Percentiles rank a stretch among this genome's conserved stretches.
These are phyloP conservation scores for Annulohypoxylon moriforme DNA, from an alignment of 495 filamentous ascomycete species.

Conservation along the genomic window DNA sequence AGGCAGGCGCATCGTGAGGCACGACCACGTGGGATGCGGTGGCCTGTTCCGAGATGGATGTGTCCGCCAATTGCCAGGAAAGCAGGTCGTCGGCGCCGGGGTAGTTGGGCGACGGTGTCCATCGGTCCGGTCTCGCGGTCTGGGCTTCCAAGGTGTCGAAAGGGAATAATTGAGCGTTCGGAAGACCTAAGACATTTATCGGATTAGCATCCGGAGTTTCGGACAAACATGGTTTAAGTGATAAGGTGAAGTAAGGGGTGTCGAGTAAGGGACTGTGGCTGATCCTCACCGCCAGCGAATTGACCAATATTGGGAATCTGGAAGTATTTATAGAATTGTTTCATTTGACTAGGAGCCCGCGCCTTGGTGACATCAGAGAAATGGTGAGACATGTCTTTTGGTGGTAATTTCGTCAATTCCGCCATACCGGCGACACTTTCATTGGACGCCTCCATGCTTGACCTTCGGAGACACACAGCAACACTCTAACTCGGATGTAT, in stretches of 20 bases:
- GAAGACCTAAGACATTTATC: slow-evolving; percentile 67
- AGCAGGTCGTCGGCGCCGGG: slow-evolving; percentile 53
- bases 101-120: slow-evolving; percentile 71
- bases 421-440: slow-evolving; percentile 33
- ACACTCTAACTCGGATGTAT: not conserved
- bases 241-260: too few species aligned
- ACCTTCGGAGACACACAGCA: not conserved
- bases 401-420: slow-evolving; percentile 59
- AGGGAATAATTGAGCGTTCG: slow-evolving; percentile 83
- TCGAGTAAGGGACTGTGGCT: not conserved
- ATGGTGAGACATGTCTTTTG: slow-evolving; percentile 83
- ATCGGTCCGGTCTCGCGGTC: slow-evolving; percentile 76
- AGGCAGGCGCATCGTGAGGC: slow-evolving; percentile 69
- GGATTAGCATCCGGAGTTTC: slow-evolving; percentile 5
- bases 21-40: slow-evolving; percentile 69
- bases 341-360: slow-evolving; percentile 72
- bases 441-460: slow-evolving; percentile 36
- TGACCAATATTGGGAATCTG: slow-evolving; percentile 82
- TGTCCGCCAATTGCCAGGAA: slow-evolving; percentile 30
- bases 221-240: not conserved
- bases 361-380: slow-evolving; percentile 73
- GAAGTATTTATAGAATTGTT: slow-evolving; percentile 88
- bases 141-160: slow-evolving; percentile 91
- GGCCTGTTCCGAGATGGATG: slow-evolving; percentile 33
- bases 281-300: slow-evolving; percentile 80